Conservation (phyloP, 805 yeast species). For the Nakazawaea peltata region DNA sequence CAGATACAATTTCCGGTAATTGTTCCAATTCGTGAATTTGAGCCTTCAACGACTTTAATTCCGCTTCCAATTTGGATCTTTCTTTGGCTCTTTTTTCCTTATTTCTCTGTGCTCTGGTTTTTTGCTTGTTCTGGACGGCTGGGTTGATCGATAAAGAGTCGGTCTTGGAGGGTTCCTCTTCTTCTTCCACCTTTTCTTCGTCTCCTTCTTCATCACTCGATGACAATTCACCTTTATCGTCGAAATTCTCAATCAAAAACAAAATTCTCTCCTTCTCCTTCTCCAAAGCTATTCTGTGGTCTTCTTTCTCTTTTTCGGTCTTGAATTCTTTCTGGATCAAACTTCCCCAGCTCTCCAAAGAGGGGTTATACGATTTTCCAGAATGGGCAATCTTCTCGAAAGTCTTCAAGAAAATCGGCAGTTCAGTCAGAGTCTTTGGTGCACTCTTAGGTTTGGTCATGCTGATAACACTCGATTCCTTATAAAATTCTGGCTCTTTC, state of each 20-base stretch:
- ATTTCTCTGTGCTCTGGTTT: conserved; percentile 74
- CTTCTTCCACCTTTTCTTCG: conserved; percentile 27
- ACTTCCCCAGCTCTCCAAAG: conserved; percentile 72
- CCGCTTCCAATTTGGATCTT: conserved; percentile 43
- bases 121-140: conserved; percentile 59
- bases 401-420: conserved; percentile 48
- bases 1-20: conserved; percentile 35
- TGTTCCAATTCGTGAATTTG: conserved; percentile 54
- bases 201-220: conserved; percentile 28
- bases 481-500: conserved; percentile 30
- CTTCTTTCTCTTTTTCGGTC: conserved; percentile 60
- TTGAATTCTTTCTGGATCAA: conserved; percentile 61
- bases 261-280: conserved; percentile 60
- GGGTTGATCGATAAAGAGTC: conserved; percentile 60
- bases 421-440: conserved; percentile 47
- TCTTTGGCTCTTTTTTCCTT: conserved; percentile 56
- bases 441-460: conserved; percentile 42
- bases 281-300: conserved; percentile 49
- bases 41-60: conserved; percentile 46
- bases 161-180: conserved; percentile 21
- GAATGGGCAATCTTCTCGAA: conserved; percentile 55
- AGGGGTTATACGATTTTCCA: conserved; percentile 92
- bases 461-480: conserved; percentile 23
- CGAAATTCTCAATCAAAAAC: conserved; percentile 53
- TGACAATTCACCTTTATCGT: conserved; percentile 45